Evolutionary conservation across 768 basidiomycete species (phyloP), one percentile per base, ranked within the genome.

Genomic region (Tylopilus balloui): DNA sequence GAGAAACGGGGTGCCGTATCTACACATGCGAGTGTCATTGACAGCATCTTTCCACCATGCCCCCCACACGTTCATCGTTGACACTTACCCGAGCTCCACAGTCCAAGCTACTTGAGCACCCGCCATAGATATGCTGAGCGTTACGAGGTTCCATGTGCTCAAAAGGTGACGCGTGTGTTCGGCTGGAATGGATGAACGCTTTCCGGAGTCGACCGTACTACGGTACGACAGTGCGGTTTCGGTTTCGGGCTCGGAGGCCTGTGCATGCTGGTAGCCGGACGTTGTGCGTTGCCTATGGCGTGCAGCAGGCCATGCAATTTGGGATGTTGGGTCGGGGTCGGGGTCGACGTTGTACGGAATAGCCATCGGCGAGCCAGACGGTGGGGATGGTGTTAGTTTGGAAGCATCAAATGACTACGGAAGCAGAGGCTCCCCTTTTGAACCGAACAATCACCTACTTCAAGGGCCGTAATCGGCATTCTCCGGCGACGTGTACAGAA

Each of bases 91-190:
- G 21, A 94, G 80, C 63, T 95, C 92, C 4, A 96, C 87, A 1
- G 92, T 95, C 94, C 94, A 97, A 1, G 91, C 87, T 21, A 97
- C 84, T 70, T 96, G 90, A 6, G 88, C 90, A 14, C 95, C 95
- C 37, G 83, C 92, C 88, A 98, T 94, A 8, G 92, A 90, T 52
- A 96, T 79, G 51, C 85, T 89, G 58, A 92, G 73, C 2, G 87
- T 87, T 59, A 91, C 77, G 49, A 92, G 78, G 64, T 87, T 75
- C 84, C 84, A 85, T 65, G 81, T 80, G 12, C 54, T 66, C 31
- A 71, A 46, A 19, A 60, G 67, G 31, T 48, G 62, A 36, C 63
- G 60, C 9, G 56, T 34, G 31, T 55, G 66, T 42, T 69, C 66
- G n/a, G 53, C 6, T 28, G 55, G 37, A 27, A 45, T 21, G 0